Percentiles rank a stretch among this genome's conserved stretches.
Conservation (phyloP, 352 stramenopile species). For the Plasmopara muralis region DNA sequence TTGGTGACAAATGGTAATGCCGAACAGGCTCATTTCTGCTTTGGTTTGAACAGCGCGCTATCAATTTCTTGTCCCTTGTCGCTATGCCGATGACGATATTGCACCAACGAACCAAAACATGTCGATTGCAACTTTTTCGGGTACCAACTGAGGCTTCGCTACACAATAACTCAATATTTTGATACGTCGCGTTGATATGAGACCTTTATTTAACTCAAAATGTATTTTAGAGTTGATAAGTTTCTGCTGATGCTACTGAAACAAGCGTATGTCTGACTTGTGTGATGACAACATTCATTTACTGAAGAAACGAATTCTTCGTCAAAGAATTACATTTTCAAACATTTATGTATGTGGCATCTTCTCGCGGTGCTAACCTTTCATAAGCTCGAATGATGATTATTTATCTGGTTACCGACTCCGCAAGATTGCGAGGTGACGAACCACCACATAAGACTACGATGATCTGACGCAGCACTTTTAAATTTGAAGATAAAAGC, state of each 20-base stretch:
- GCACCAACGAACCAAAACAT: conserved; percentile 85
- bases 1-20: not conserved
- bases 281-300: conserved; percentile 53
- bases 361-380: not conserved
- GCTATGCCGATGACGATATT: conserved; percentile 66
- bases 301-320: conserved; percentile 32
- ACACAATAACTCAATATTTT: not conserved
- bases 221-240: not conserved
- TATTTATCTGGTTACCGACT: conserved; percentile 42
- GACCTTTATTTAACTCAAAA: no score
- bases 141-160: conserved; percentile 79
- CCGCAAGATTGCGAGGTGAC: conserved; percentile 51
- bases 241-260: conserved; percentile 56
- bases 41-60: no score
- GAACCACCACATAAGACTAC: conserved; percentile 79
- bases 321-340: no score
- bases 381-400: conserved; percentile 61
- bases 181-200: no score
- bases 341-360: not conserved
- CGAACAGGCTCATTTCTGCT: no score
- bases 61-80: not conserved
- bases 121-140: conserved; percentile 88
- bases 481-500: not conserved
- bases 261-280: conserved; percentile 87
- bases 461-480: conserved; percentile 72